These are phyloP conservation scores for Fusarium sp. DNA, from an alignment of 2,329 filamentous ascomycete genomes.

Conservation along the genomic window DNA sequence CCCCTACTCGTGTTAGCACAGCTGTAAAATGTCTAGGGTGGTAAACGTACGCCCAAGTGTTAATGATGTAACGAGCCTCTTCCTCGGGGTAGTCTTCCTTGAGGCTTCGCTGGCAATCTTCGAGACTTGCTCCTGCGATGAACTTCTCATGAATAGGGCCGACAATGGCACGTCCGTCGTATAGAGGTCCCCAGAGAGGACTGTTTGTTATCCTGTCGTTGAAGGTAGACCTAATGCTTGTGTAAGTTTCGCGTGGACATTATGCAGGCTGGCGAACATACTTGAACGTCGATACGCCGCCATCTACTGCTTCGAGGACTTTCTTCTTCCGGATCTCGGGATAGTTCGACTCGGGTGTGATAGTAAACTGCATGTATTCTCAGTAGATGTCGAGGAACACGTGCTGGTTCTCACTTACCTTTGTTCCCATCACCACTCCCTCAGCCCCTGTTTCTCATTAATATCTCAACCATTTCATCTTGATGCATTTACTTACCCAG, in stretches of 20 bases:
- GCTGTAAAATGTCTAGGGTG: neutral
- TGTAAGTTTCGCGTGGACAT: neutral
- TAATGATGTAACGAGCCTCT: constrained; percentile 50
- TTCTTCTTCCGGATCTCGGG: constrained; percentile 57
- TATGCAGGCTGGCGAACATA: constrained; percentile 37
- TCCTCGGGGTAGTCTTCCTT: constrained; percentile 54
- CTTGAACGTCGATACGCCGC: constrained; percentile 61
- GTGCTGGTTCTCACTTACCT: constrained; percentile 44
- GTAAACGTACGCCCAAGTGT: constrained; percentile 56
- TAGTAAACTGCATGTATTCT: constrained; percentile 57
- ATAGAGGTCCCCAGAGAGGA: constrained; percentile 57
- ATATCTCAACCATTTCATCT: neutral
- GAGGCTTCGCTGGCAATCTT: constrained; percentile 57
- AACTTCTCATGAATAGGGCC: constrained; percentile 57
- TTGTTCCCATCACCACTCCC: constrained; percentile 60
- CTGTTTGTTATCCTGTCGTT: constrained; percentile 57
- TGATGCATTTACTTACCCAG: constrained; percentile 58
- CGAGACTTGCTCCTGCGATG: constrained; percentile 54
- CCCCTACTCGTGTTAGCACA: constrained; percentile 50
- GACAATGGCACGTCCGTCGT: constrained; percentile 60
- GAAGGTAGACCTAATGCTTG: constrained; percentile 53
- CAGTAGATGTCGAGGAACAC: neutral
- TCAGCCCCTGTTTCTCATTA: constrained; percentile 54
- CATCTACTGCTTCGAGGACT: constrained; percentile 58
- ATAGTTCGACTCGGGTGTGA: constrained; percentile 58